Percentiles rank a stretch among this genome's conserved stretches.
Conservation (phyloP, 208 protist genomes). For the Leishmania gerbilli region DNA sequence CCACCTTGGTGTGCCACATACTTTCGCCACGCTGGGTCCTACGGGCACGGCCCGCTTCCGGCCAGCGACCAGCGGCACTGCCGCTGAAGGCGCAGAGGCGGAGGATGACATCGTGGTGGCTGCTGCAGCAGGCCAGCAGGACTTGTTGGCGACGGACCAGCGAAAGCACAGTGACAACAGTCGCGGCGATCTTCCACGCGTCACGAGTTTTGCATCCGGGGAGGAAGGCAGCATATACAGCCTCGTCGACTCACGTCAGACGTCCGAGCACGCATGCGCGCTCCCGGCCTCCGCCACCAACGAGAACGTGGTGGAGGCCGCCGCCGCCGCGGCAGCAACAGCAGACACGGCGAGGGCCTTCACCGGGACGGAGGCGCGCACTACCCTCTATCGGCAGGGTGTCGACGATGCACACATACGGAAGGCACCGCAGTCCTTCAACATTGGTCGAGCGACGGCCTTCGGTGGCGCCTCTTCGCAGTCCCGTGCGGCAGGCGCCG, state of each 20-base stretch:
- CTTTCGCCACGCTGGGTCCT: not conserved
- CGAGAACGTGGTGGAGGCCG: not conserved
- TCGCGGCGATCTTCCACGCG: not conserved
- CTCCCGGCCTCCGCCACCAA: not conserved
- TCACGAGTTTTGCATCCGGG: conserved; percentile 8
- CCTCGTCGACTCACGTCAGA: conserved; percentile 10
- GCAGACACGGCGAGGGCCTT: conserved; percentile 18
- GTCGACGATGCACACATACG: conserved; percentile 17
- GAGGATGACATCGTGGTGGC: not conserved
- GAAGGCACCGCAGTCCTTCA: conserved; percentile 7
- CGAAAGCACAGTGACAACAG: not conserved
- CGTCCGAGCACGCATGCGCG: not conserved
- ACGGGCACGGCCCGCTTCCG: not conserved
- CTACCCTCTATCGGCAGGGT: conserved; percentile 8
- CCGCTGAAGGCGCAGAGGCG: not conserved
- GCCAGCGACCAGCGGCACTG: not conserved
- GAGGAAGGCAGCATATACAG: conserved; percentile 29
- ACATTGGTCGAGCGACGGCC: not conserved
- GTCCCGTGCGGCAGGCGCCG: not conserved
- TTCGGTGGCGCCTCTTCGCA: not conserved
- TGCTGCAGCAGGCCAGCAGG: not conserved
- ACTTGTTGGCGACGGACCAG: not conserved
- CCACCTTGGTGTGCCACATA: not conserved
- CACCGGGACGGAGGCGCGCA: conserved; percentile 30
- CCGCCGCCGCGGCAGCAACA: not conserved